Evolutionary conservation across 2,329 filamentous ascomycete species (phyloP).

Genomic region (Ceratocystiopsis minuta): DNA sequence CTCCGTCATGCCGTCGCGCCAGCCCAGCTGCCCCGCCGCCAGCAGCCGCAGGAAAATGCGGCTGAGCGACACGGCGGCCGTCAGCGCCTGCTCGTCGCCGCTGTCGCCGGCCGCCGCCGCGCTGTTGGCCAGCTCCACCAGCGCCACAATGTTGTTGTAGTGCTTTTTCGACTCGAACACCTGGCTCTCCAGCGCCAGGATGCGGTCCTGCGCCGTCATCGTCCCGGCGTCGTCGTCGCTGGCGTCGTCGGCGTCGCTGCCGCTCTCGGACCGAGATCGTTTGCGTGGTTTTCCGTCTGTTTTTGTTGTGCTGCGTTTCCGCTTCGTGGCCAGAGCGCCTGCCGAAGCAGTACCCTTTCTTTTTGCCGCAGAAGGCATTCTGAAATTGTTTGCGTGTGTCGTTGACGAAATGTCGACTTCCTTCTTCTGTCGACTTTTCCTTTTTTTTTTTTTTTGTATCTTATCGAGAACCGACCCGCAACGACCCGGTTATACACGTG

Average conservation of each 20-base stretch:
- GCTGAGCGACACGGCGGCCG: constrained; percentile 66
- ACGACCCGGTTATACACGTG: not conserved
- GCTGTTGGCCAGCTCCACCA: constrained; percentile 43
- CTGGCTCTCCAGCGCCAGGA: constrained; percentile 59
- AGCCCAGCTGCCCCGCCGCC: constrained; percentile 50
- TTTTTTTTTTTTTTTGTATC: constrained; percentile 3
- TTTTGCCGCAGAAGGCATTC: constrained; percentile 2
- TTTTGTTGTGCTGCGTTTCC: constrained; percentile 28
- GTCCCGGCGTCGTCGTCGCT: constrained; percentile 18
- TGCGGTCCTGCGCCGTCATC: constrained; percentile 37
- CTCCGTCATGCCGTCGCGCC: constrained; percentile 46
- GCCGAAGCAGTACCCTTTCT: not conserved
- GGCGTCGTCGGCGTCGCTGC: constrained; percentile 27
- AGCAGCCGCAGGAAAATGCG: constrained; percentile 71
- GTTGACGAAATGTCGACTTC: no score
- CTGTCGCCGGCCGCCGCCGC: constrained; percentile 9
- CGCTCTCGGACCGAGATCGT: constrained; percentile 29
- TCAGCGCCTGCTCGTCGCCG: constrained; percentile 22
- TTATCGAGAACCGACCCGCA: not conserved
- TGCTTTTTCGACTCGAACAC: constrained; percentile 75
- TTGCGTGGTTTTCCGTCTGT: constrained; percentile 28
- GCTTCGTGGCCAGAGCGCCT: constrained; percentile 20
- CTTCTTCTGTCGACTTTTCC: not conserved
- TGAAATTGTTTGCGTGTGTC: not conserved
- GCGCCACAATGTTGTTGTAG: constrained; percentile 72